These are phyloP conservation scores for Tetragonia tetragonoides DNA, from an alignment of 148 eudicot genomes.

Conservation along the genomic window DNA sequence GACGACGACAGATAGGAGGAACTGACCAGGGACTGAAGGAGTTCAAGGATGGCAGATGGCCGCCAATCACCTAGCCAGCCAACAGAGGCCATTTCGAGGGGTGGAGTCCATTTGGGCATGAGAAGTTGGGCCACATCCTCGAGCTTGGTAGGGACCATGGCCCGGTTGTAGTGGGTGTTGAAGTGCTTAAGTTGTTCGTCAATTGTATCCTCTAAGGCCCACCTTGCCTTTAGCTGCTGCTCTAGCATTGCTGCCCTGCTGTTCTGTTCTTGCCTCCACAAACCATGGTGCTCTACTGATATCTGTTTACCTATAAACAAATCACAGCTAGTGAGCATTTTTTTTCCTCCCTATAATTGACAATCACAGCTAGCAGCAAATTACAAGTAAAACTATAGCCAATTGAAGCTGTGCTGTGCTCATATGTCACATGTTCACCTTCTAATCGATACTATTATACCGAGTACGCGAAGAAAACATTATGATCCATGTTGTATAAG, in stretches of 20 bases:
- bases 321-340: background rate
- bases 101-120: constrained; percentile 63
- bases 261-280: constrained; percentile 70
- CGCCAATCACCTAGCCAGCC: constrained; percentile 97
- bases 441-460: background rate
- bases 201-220: constrained; percentile 65
- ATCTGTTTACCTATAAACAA: constrained; percentile 41
- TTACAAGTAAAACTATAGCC: background rate
- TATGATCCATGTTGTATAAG: background rate
- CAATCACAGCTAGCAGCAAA: too few relatives aligned
- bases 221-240: constrained; percentile 66
- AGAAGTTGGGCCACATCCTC: constrained; percentile 66
- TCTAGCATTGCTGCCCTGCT: constrained; percentile 59
- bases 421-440: background rate
- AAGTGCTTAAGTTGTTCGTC: constrained; percentile 64
- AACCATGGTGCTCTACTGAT: constrained; percentile 33
- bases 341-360: too few relatives aligned
- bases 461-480: background rate
- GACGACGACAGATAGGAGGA: constrained; percentile 35
- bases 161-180: constrained; percentile 48
- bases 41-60: constrained; percentile 73
- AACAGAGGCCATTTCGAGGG: constrained; percentile 62
- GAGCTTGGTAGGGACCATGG: constrained; percentile 47
- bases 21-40: constrained; percentile 46
- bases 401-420: background rate